Evolutionary conservation across 495 filamentous ascomycete species (phyloP).

Genomic region (Trichoderma reesei): DNA sequence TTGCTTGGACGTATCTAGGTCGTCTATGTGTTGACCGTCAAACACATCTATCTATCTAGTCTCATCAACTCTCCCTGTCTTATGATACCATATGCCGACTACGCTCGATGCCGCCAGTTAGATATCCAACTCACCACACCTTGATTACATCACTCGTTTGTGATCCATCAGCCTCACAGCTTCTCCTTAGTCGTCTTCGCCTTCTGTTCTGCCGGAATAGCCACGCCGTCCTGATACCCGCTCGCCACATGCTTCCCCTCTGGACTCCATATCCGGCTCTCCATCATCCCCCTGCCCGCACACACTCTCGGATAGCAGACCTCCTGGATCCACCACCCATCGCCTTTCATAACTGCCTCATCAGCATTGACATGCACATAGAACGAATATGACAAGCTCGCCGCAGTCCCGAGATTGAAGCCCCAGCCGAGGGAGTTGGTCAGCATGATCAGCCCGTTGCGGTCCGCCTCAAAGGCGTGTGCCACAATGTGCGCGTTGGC

Average conservation of each 20-base stretch:
- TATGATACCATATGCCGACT: too few relatives aligned
- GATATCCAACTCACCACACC: too few relatives aligned
- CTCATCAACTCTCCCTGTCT: too few relatives aligned
- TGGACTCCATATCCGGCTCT: not conserved
- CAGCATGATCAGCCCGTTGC: constrained; percentile 57
- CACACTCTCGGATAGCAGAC: constrained; percentile 18
- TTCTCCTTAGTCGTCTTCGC: not conserved
- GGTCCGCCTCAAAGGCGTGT: constrained; percentile 61
- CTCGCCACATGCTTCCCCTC: not conserved
- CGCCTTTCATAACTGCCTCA: constrained; percentile 31
- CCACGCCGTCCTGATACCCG: not conserved
- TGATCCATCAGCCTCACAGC: too few relatives aligned
- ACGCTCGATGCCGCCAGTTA: too few relatives aligned
- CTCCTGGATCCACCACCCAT: constrained; percentile 63
- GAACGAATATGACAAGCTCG: constrained; percentile 52
- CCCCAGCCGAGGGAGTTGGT: constrained; percentile 49
- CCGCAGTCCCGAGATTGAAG: constrained; percentile 40
- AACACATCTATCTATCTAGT: too few relatives aligned
- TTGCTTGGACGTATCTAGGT: too few relatives aligned
- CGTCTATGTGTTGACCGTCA: too few relatives aligned
- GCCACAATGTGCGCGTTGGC: constrained; percentile 52
- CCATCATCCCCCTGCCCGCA: not conserved
- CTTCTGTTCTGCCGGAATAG: not conserved
- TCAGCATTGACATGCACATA: constrained; percentile 47
- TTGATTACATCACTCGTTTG: too few relatives aligned